Evolutionary conservation across 768 basidiomycete species (phyloP).

Genomic region (Trichaptum fuscoviolaceum): DNA sequence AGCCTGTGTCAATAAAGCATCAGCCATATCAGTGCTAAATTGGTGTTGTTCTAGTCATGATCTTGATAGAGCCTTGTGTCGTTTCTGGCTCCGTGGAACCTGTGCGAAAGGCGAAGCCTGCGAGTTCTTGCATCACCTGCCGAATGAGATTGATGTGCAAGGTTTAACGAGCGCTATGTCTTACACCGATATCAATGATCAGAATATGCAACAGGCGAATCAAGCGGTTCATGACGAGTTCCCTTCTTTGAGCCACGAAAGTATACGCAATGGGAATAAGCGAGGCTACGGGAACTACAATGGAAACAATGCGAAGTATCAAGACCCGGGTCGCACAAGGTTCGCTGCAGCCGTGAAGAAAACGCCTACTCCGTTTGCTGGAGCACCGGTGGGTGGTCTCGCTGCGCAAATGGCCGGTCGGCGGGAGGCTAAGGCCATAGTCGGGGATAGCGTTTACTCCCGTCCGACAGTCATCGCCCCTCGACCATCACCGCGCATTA

Average conservation of each 20-base stretch:
- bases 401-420: constrained; percentile 36
- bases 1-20: constrained; percentile 17
- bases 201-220: constrained; percentile 30
- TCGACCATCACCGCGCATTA: constrained; percentile 78
- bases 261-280: constrained; percentile 36
- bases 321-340: constrained; percentile 83
- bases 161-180: constrained; percentile 63
- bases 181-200: constrained; percentile 54
- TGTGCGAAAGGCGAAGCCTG: constrained; percentile 96
- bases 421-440: constrained; percentile 51
- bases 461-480: constrained; percentile 71
- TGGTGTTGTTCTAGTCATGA: constrained; percentile 62
- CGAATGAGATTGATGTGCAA: constrained; percentile 77
- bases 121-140: constrained; percentile 92
- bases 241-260: constrained; percentile 46
- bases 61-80: constrained; percentile 87
- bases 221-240: constrained; percentile 58
- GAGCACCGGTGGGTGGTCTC: constrained; percentile 16
- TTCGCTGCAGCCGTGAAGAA: constrained; percentile 92
- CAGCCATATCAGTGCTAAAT: background rate
- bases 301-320: constrained; percentile 36
- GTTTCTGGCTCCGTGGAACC: constrained; percentile 97
- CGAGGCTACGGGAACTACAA: constrained; percentile 28
- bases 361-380: constrained; percentile 26
- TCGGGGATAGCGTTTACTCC: constrained; percentile 58